A percentile compares a stretch with the other conserved stretches of the same genome.
These are phyloP conservation scores for Aspergillus vadensis DNA, from an alignment of 2,329 filamentous ascomycete genomes.

Conservation along the genomic window DNA sequence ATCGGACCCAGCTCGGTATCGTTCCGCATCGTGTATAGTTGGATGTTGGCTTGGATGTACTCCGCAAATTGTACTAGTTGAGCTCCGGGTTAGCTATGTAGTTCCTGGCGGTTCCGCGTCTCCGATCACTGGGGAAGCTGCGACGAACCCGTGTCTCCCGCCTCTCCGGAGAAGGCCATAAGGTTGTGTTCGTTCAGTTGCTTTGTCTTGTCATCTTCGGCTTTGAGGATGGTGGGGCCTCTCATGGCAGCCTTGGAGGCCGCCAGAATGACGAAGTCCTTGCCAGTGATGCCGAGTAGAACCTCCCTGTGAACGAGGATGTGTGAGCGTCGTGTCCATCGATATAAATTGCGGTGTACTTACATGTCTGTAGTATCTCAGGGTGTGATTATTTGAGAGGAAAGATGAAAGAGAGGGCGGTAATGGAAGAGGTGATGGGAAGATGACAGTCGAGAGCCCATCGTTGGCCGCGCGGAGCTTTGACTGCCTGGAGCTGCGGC, in stretches of 20 bases:
- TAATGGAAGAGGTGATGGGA: constrained; percentile 23
- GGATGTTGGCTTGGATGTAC: constrained; percentile 97
- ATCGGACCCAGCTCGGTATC: constrained; percentile 86
- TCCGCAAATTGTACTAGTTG: constrained; percentile 91
- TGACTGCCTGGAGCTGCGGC: constrained; percentile 42
- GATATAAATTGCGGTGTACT: constrained; percentile 16
- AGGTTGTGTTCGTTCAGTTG: constrained; percentile 89
- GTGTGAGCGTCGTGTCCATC: constrained; percentile 16
- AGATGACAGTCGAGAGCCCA: constrained; percentile 26
- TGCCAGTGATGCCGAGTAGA: constrained; percentile 95
- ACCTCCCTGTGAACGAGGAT: constrained; percentile 72
- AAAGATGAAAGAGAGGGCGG: constrained; percentile 22
- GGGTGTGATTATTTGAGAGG: background rate
- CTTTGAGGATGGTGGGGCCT: constrained; percentile 93
- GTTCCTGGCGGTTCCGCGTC: background rate
- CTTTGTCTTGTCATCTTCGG: constrained; percentile 94
- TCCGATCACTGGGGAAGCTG: constrained; percentile 1
- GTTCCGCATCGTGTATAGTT: constrained; percentile 98
- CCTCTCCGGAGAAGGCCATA: constrained; percentile 93
- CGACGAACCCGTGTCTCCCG: constrained; percentile 82
- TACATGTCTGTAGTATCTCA: constrained; percentile 30
- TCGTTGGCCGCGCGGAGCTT: constrained; percentile 44
- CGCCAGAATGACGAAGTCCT: constrained; percentile 98
- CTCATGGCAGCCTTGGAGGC: constrained; percentile 98
- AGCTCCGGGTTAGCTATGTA: constrained; percentile 19